A percentile compares a stretch with the other conserved stretches of the same genome.
Conservation (phyloP, 345 rosid species). For the Rubroshorea leprosula region DNA sequence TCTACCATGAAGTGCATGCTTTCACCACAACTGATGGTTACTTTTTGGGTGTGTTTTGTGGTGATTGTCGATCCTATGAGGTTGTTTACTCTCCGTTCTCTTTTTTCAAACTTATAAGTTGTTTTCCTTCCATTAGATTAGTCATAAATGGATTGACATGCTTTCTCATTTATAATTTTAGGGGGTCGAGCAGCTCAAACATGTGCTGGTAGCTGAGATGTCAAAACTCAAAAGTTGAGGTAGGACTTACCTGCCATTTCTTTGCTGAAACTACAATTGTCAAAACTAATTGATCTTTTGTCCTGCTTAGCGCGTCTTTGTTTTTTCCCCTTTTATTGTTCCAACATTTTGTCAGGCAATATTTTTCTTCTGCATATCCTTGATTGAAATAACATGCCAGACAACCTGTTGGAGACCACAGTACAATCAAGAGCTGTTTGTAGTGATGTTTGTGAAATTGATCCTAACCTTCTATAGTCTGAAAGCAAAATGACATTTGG, state of each 20-base stretch:
- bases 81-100: slow-evolving; percentile 23
- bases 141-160: slow-evolving; percentile 1
- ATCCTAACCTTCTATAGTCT: slow-evolving; percentile 34
- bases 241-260: slow-evolving; percentile 15
- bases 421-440: slow-evolving; percentile 22
- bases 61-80: slow-evolving; percentile 57
- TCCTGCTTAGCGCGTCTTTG: too few species aligned
- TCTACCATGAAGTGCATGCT: slow-evolving; percentile 71
- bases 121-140: slow-evolving; percentile 1
- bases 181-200: slow-evolving; percentile 48
- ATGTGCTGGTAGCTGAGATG: slow-evolving; percentile 40
- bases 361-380: slow-evolving; percentile 13
- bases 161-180: slow-evolving; percentile 22
- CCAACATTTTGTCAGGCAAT: too few species aligned
- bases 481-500: slow-evolving; percentile 40
- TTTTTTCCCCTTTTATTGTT: too few species aligned
- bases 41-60: slow-evolving; percentile 71
- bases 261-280: background rate
- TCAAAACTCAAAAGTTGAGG: slow-evolving; percentile 43
- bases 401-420: slow-evolving; percentile 25
- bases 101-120: background rate
- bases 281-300: background rate
- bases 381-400: slow-evolving; percentile 16
- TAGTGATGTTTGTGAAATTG: slow-evolving; percentile 56
- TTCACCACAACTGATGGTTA: slow-evolving; percentile 64